These are phyloP conservation scores for Fusarium sp. DNA, from an alignment of 2,329 filamentous ascomycete genomes.

Conservation along the genomic window DNA sequence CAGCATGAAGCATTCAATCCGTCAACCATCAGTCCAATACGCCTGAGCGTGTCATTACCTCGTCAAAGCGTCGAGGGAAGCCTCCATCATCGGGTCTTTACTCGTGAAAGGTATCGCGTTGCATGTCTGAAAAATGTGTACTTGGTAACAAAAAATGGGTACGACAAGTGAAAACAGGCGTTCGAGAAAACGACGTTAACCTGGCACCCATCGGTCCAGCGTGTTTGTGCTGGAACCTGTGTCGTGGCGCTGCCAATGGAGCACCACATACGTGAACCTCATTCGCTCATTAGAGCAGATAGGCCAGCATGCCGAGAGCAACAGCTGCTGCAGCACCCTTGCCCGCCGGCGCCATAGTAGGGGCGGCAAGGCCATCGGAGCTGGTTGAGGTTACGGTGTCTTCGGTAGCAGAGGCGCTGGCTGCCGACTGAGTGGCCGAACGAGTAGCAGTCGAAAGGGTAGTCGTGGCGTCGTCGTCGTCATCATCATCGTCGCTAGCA, in stretches of 20 bases:
- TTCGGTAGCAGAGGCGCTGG: constrained; percentile 31
- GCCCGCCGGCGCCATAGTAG: constrained; percentile 55
- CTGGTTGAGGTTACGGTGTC: constrained; percentile 48
- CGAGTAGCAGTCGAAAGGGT: constrained; percentile 40
- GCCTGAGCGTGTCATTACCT: constrained; percentile 35
- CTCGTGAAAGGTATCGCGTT: constrained; percentile 43
- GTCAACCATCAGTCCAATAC: constrained; percentile 24
- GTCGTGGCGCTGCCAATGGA: constrained; percentile 30
- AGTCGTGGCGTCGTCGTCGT: constrained; percentile 36
- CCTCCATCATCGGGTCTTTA: constrained; percentile 38
- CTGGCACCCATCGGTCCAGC: constrained; percentile 21
- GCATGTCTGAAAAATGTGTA: constrained; percentile 44
- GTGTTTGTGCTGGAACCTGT: constrained; percentile 30
- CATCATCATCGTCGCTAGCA: constrained; percentile 30
- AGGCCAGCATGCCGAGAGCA: constrained; percentile 64
- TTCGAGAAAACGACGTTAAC: constrained; percentile 11
- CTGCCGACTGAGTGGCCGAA: constrained; percentile 27
- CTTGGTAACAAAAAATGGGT: constrained; percentile 47
- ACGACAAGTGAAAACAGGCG: constrained; percentile 45
- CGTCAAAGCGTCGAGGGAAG: constrained; percentile 26
- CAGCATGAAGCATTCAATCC: constrained; percentile 28
- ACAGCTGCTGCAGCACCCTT: constrained; percentile 59
- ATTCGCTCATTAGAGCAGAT: constrained; percentile 55
- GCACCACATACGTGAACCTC: constrained; percentile 27
- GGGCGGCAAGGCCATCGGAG: constrained; percentile 49